Conservation (phyloP, 768 basidiomycete genomes). For the Amyloporia xantha region DNA sequence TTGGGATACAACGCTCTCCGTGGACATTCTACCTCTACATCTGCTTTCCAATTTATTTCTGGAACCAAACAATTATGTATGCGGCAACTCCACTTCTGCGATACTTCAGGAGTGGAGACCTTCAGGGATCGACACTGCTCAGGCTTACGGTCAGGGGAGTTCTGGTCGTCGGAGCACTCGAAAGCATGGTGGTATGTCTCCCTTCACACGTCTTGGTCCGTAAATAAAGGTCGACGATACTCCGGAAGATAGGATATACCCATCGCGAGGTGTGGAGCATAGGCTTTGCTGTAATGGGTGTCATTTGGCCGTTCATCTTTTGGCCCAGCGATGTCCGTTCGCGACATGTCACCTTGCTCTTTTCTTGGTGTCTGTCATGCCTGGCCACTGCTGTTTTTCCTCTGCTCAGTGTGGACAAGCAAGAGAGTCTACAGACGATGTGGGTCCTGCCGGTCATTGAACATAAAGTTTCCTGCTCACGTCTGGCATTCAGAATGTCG, state of each 20-base stretch:
- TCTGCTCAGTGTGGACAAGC: conserved; percentile 63
- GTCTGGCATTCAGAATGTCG: conserved; percentile 7
- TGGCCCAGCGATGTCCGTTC: conserved; percentile 35
- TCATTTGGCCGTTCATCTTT: conserved; percentile 55
- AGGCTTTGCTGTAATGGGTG: conserved; percentile 54
- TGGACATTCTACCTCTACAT: conserved; percentile 73
- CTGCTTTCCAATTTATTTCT: conserved; percentile 72
- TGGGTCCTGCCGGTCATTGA: conserved; percentile 29
- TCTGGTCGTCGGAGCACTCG: conserved; percentile 39
- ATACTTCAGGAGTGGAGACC: neutral
- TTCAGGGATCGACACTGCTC: neutral
- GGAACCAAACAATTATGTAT: conserved; percentile 42
- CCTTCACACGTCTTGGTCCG: neutral
- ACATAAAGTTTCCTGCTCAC: neutral
- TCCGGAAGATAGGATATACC: conserved; percentile 57
- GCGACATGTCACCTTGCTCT: conserved; percentile 21
- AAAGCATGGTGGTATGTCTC: conserved; percentile 66
- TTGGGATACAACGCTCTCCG: conserved; percentile 59
- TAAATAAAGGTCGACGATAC: neutral
- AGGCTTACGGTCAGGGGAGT: conserved; percentile 21
- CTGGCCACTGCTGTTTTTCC: conserved; percentile 61
- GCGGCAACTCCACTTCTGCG: conserved; percentile 4
- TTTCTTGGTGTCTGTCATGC: conserved; percentile 45
- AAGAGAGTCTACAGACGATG: conserved; percentile 56
- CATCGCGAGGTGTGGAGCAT: conserved; percentile 65